These are phyloP conservation scores for Metschnikowia shivogae DNA, from an alignment of 805 yeast species.

Conservation along the genomic window DNA sequence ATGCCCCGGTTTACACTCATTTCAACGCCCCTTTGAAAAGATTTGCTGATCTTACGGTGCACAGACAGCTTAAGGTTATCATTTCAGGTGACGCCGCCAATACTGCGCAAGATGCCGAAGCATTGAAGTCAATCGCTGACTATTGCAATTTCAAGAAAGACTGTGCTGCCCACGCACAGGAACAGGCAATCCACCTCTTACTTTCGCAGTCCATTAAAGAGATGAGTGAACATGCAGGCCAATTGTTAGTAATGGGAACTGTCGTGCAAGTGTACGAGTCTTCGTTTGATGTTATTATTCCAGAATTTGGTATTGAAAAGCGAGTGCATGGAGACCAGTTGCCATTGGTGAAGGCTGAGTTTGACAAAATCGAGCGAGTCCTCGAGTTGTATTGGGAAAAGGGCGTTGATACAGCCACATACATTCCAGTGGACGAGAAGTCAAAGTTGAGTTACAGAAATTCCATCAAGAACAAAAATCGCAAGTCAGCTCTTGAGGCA, in stretches of 20 bases:
- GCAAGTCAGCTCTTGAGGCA: slow-evolving; percentile 67
- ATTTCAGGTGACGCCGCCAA: slow-evolving; percentile 42
- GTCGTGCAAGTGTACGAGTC: slow-evolving; percentile 93
- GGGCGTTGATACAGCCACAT: slow-evolving; percentile 89
- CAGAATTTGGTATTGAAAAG: slow-evolving; percentile 92
- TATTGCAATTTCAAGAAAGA: slow-evolving; percentile 95
- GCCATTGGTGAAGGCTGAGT: slow-evolving; percentile 89
- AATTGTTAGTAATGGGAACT: slow-evolving; percentile 76
- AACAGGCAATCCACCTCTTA: slow-evolving; percentile 85
- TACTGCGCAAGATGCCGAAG: slow-evolving; percentile 46
- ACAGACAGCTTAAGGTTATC: slow-evolving; percentile 78
- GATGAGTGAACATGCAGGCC: slow-evolving; percentile 70
- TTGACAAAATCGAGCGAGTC: slow-evolving; percentile 60
- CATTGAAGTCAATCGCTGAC: slow-evolving; percentile 78
- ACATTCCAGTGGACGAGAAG: slow-evolving; percentile 84
- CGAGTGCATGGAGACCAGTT: slow-evolving; percentile 97
- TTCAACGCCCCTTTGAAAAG: slow-evolving; percentile 90
- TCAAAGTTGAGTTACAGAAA: slow-evolving; percentile 71
- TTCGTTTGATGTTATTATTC: slow-evolving; percentile 87
- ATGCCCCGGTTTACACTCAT: slow-evolving; percentile 84
- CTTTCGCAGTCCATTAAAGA: slow-evolving; percentile 80
- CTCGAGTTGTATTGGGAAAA: slow-evolving; percentile 90
- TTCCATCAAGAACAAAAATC: slow-evolving; percentile 72
- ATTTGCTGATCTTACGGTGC: slow-evolving; percentile 89
- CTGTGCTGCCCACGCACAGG: slow-evolving; percentile 89